phyloP scores from a whole-genome alignment of 2,329 filamentous ascomycete genomes.

The Amphichorda felina region DNA sequence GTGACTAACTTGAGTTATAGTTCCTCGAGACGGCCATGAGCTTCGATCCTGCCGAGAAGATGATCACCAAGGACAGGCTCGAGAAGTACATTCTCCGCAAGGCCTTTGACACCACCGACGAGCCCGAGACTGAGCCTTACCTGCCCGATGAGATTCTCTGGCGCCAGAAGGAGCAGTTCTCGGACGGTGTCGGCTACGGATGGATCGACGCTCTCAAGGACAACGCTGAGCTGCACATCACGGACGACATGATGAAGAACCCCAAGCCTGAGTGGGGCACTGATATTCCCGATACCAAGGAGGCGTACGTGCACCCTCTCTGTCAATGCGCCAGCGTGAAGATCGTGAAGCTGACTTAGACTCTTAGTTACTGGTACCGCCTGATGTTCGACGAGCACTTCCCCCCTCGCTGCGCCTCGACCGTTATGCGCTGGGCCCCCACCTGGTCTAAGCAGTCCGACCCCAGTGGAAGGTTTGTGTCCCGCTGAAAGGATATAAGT shows the following conservation, averaged over 20 bases:
- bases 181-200: conserved; percentile 93
- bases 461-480: conserved; percentile 71
- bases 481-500: conserved; percentile 1
- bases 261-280: conserved; percentile 91
- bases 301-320: conserved; percentile 52
- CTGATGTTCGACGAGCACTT: conserved; percentile 99
- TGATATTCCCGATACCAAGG: conserved; percentile 92
- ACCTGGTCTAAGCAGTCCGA: conserved; percentile 97
- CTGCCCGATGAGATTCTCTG: conserved; percentile 94
- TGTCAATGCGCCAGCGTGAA: neutral
- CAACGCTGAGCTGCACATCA: conserved; percentile 77
- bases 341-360: conserved; percentile 10
- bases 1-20: conserved; percentile 21
- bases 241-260: conserved; percentile 97
- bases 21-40: conserved; percentile 91
- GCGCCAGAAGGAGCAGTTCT: conserved; percentile 99
- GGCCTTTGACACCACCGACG: conserved; percentile 87
- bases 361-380: conserved; percentile 80
- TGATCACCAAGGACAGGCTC: conserved; percentile 80
- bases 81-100: conserved; percentile 98
- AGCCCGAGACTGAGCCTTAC: conserved; percentile 72
- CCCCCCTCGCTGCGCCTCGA: conserved; percentile 79
- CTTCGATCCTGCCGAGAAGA: conserved; percentile 89
- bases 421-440: conserved; percentile 92
- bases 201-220: conserved; percentile 99